Percentiles rank a stretch among this genome's conserved stretches.
phyloP scores from a whole-genome alignment of 2,329 filamentous ascomycete genomes.

The Pseudogymnoascus destructans region DNA sequence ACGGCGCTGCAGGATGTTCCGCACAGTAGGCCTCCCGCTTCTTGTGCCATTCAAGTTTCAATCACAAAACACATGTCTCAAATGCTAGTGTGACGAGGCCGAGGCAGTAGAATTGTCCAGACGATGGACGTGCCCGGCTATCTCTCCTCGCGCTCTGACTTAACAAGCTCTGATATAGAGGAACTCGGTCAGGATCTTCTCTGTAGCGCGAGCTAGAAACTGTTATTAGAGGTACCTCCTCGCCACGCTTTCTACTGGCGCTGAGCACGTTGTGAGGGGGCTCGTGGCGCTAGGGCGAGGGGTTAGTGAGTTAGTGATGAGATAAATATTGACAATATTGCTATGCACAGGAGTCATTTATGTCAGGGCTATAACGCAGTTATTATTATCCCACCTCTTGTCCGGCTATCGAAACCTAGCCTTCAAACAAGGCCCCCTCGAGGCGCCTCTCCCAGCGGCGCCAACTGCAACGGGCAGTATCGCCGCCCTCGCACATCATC shows the following conservation, averaged over 20 bases:
- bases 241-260: background rate
- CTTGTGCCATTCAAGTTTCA: background rate
- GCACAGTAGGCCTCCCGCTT: background rate
- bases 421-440: background rate
- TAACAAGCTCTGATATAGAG: background rate
- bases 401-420: background rate
- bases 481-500: background rate
- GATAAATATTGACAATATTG: background rate
- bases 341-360: background rate
- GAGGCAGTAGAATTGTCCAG: background rate
- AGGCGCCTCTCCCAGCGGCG: background rate
- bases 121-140: background rate
- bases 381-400: background rate
- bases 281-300: background rate
- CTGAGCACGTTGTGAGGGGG: background rate
- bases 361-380: background rate
- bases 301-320: background rate
- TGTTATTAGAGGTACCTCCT: background rate
- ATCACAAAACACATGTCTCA: background rate
- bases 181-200: background rate
- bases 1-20: background rate
- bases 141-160: background rate
- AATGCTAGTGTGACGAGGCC: background rate
- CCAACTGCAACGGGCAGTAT: background rate
- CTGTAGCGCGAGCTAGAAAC: background rate